These are phyloP conservation scores for Clarireedia hainanense DNA, from an alignment of 2,329 filamentous ascomycete genomes.

Conservation along the genomic window DNA sequence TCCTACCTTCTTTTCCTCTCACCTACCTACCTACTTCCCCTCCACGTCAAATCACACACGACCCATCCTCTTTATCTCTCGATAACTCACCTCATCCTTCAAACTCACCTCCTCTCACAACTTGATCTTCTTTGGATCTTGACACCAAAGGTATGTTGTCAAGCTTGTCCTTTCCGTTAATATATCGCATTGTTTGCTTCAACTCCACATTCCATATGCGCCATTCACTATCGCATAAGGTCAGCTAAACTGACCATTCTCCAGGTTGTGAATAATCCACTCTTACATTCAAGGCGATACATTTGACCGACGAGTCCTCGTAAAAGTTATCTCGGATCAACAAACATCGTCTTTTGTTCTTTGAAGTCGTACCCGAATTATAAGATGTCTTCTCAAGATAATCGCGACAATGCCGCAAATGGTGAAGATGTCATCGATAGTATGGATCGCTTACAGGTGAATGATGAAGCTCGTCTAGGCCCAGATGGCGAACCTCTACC, in stretches of 20 bases:
- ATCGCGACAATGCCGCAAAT: conserved; percentile 22
- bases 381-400: conserved; percentile 28
- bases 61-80: conserved; percentile 6
- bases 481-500: conserved; percentile 72
- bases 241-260: not conserved
- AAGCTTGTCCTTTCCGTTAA: not conserved
- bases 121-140: not conserved
- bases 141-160: conserved; percentile 4
- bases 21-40: conserved; percentile 11
- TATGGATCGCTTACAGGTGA: conserved; percentile 59
- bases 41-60: conserved; percentile 5
- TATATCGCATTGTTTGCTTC: not conserved
- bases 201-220: not conserved
- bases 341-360: not conserved
- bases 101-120: conserved; percentile 4
- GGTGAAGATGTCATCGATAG: conserved; percentile 49
- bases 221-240: conserved; percentile 4
- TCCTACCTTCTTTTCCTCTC: conserved; percentile 9
- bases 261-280: not conserved
- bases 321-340: not conserved
- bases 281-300: not conserved
- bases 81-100: conserved; percentile 4
- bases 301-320: not conserved
- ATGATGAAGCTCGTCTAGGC: conserved; percentile 54
- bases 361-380: conserved; percentile 4